Conservation (phyloP, 2,329 filamentous ascomycete genomes). For the Cordyceps cicadae region DNA sequence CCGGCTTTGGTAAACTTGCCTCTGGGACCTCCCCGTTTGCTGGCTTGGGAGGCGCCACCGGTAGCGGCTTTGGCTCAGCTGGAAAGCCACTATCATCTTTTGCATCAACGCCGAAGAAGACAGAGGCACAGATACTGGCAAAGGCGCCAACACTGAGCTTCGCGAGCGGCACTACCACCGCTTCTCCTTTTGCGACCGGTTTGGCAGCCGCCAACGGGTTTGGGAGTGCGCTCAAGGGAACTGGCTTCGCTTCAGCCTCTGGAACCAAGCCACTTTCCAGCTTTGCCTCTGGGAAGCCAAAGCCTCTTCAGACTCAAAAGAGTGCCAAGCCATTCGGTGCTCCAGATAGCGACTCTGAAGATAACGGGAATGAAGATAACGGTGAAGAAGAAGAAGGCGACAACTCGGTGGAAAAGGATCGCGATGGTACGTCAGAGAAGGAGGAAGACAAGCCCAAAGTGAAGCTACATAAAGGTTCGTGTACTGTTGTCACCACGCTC, state of each 20-base stretch:
- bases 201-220: constrained; percentile 40
- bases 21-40: constrained; percentile 58
- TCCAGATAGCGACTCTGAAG: constrained; percentile 56
- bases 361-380: constrained; percentile 31
- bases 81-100: constrained; percentile 26
- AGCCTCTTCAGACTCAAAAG: constrained; percentile 46
- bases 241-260: constrained; percentile 36
- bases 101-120: constrained; percentile 20
- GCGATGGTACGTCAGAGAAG: constrained; percentile 38
- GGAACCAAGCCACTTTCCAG: constrained; percentile 46
- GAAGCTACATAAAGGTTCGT: constrained; percentile 62
- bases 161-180: constrained; percentile 28
- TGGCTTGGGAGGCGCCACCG: constrained; percentile 38
- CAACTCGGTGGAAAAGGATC: constrained; percentile 41
- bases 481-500: background rate
- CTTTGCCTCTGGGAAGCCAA: constrained; percentile 58
- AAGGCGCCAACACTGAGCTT: constrained; percentile 43
- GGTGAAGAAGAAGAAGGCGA: constrained; percentile 31
- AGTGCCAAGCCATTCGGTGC: constrained; percentile 69
- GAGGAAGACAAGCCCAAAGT: constrained; percentile 50
- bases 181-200: constrained; percentile 42
- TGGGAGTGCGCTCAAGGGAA: constrained; percentile 30
- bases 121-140: constrained; percentile 21
- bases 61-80: constrained; percentile 42
- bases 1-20: constrained; percentile 59